Evolutionary conservation across 116 monocot species (phyloP), one percentile per base, ranked within the genome.

Genomic region (Cymodocea nodosa): DNA sequence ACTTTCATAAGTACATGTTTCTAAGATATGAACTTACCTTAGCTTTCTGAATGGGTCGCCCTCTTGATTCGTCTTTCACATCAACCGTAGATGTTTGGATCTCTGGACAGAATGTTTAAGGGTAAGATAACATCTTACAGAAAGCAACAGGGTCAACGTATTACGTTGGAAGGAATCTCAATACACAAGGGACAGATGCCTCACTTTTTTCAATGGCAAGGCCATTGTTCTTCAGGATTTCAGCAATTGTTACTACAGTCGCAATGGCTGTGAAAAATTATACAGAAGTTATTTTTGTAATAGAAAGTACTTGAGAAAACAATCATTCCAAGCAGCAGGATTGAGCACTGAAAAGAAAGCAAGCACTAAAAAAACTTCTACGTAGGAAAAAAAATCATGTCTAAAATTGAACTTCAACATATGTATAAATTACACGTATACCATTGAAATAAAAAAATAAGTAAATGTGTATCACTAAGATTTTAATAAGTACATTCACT

Each of bases 81-180:
- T 87, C 85, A 67, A 87, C 81, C 2, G 83, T 92, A 8, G 85
- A 85, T 25, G 92, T 92, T 60, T 22, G 74, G 35, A 92, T 87
- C 66, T 79, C 92, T 92, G 73, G 9, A 49, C 6, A 52, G 49
- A n/a, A 23, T 11, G n/a, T 30, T 30, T 3, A 30, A 30, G 30
- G 1, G 30, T 30, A 1, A 30, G 30, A 30, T 30, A 30, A 30
- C 30, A 30, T 1, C 30, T 30, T 65, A 37, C 34, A 16, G 51
- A 58, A 48, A 56, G 22, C 19, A 56, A 58, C 20, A 11, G 1
- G 0, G 23, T 37, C 30, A 62, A 62, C 6, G 37, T n/a, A 19
- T 35, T 17, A 4, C 4, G 34, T 12, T 17, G 1, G n/a, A 0
- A 59, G 9, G 12, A 56, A 30, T 1, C 30, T 59, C 11, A 9